phyloP scores from a whole-genome alignment of 1,284 basidiomycete species.

The Tylopilus sp. region DNA sequence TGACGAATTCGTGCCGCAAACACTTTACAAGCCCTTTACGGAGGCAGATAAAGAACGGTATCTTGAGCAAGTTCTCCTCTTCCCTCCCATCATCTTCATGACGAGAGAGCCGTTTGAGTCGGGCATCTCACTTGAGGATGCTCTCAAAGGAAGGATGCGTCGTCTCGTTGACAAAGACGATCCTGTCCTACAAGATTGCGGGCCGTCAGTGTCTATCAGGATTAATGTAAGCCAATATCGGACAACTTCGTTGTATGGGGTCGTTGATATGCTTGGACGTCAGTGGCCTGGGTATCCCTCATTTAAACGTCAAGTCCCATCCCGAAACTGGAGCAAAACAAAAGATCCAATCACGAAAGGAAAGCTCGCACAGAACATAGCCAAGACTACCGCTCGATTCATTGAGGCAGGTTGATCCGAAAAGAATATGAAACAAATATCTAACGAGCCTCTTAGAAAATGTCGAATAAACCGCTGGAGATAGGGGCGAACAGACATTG shows the following conservation, averaged over 20 bases:
- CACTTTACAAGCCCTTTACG: slow-evolving; percentile 74
- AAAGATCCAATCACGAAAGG: slow-evolving; percentile 73
- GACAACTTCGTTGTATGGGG: slow-evolving; percentile 13
- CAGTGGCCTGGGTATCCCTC: slow-evolving; percentile 82
- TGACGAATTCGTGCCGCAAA: slow-evolving; percentile 67
- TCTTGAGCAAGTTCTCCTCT: slow-evolving; percentile 70
- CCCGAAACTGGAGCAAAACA: slow-evolving; percentile 75
- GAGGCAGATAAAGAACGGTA: slow-evolving; percentile 76
- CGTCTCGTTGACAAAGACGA: slow-evolving; percentile 61
- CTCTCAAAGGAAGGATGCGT: slow-evolving; percentile 51
- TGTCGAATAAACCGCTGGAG: slow-evolving; percentile 31
- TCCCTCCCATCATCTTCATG: slow-evolving; percentile 69
- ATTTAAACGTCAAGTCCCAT: slow-evolving; percentile 78
- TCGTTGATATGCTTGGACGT: background rate
- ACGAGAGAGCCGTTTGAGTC: slow-evolving; percentile 60
- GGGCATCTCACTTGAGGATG: slow-evolving; percentile 68
- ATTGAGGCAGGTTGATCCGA: slow-evolving; percentile 51
- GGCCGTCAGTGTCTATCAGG: slow-evolving; percentile 77
- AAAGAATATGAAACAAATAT: background rate
- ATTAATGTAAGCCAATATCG: slow-evolving; percentile 63
- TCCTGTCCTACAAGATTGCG: slow-evolving; percentile 69
- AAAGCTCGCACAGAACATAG: slow-evolving; percentile 69
- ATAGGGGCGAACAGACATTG: slow-evolving; percentile 58
- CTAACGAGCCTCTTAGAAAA: slow-evolving; percentile 39
- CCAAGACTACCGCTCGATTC: slow-evolving; percentile 66